These are phyloP conservation scores for Athelia sp. DNA, from an alignment of 1,284 basidiomycete species.

Conservation along the genomic window DNA sequence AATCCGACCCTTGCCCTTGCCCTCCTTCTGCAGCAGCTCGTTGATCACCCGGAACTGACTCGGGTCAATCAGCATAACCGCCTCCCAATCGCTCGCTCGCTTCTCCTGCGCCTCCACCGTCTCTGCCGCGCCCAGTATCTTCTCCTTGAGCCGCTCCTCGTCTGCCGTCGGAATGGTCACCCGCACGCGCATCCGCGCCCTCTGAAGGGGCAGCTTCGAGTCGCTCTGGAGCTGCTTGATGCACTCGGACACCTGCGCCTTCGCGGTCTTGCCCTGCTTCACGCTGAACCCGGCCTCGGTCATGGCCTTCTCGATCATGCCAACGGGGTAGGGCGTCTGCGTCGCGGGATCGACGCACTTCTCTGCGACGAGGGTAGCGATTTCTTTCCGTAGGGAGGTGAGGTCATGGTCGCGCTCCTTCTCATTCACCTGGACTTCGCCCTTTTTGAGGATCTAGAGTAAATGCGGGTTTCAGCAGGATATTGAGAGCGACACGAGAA, in stretches of 20 bases:
- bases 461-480: too few relatives aligned
- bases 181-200: conserved; percentile 89
- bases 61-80: conserved; percentile 89
- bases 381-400: conserved; percentile 80
- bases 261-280: conserved; percentile 85
- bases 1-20: conserved; percentile 78
- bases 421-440: conserved; percentile 95
- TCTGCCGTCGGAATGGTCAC: conserved; percentile 77
- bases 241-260: conserved; percentile 92
- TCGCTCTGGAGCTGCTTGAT: conserved; percentile 81
- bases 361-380: conserved; percentile 90
- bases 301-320: conserved; percentile 99
- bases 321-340: conserved; percentile 87
- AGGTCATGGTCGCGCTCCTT: conserved; percentile 94
- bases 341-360: conserved; percentile 94
- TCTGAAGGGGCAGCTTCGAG: conserved; percentile 84
- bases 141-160: conserved; percentile 68
- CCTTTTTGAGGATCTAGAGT: conserved; percentile 92
- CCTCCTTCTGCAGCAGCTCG: conserved; percentile 87
- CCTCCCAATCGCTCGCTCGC: conserved; percentile 79
- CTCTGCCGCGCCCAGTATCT: conserved; percentile 71
- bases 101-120: conserved; percentile 84
- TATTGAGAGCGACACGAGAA: too few relatives aligned
- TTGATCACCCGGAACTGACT: conserved; percentile 87
- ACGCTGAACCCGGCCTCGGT: conserved; percentile 90